Evolutionary conservation across 2,329 filamentous ascomycete species (phyloP), one percentile per base, ranked within the genome.

Genomic region (Coniochaeta prunicola): DNA sequence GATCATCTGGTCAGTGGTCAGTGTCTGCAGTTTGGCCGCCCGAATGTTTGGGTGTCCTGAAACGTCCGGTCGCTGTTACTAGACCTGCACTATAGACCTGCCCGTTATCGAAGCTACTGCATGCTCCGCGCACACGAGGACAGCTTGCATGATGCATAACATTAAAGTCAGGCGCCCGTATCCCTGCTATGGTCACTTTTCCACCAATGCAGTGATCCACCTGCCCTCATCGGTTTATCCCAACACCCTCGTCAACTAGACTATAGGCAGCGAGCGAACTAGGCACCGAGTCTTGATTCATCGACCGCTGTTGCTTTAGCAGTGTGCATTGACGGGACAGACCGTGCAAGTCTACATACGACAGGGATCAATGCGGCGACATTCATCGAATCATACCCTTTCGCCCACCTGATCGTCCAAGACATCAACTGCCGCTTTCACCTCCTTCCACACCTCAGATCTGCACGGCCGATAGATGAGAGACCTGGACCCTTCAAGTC

Each of bases 81-180:
- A 36, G 15, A 31, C 33, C 21, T 33, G 7, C 45, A 7, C 50
- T 21, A 53, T 31, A 8, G 26, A 53, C 26, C 30, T 53, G 50
- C 30, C 53, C n/a, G 30, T 34, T 54, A 54, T 54, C 53, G 30
- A 54, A 56, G 54, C 33, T 56, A 24, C 30, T 56, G 54, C 54
- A 56, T 42, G 54, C 15, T 26, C 54, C 24, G 19, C 33, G 19
- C 33, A 30, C 54, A 56, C 54, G 54, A 34, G 54, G 42, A 33
- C 34, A 56, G 12, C 34, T 9, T 56, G 54, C 54, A 56, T 56
- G 31, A 56, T 21, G 54, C 54, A 42, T 30, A 56, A 28, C 54
- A 42, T 42, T n/a, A 26, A 50, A 50, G 45, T 50, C 45, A 50
- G 45, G 45, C 24, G 45, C n/a, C n/a, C 7, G 3, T 17, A 50